A percentile compares a stretch with the other conserved stretches of the same genome.
Conservation (phyloP, 306 rosid genomes). For the Trichosanthes cucumerina region DNA sequence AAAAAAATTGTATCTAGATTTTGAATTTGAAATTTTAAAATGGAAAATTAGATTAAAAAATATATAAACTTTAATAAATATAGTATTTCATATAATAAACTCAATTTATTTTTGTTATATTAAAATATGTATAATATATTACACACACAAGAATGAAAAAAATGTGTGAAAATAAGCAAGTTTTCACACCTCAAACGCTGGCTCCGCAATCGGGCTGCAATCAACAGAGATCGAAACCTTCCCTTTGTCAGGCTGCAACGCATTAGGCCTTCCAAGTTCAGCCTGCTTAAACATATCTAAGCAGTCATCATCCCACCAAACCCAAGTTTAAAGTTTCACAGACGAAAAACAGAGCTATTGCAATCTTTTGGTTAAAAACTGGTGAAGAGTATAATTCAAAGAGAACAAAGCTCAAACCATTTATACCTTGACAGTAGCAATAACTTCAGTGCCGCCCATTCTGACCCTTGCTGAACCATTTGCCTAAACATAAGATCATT, state of each 20-base stretch:
- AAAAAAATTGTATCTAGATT: no score
- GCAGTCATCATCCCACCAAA: conserved; percentile 11
- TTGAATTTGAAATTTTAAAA: no score
- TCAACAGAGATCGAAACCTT: conserved; percentile 57
- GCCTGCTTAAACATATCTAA: conserved; percentile 37
- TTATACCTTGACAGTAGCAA: conserved; percentile 78
- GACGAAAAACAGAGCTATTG: neutral
- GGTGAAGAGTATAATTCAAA: neutral
- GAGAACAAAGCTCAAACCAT: conserved; percentile 4
- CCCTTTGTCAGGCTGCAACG: conserved; percentile 61
- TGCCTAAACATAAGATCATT: conserved; percentile 36
- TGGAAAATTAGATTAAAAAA: no score
- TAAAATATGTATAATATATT: no score
- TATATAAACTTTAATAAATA: no score
- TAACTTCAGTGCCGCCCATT: conserved; percentile 75
- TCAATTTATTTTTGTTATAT: no score
- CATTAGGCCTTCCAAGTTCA: conserved; percentile 80
- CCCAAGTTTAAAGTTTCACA: neutral
- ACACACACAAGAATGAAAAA: neutral
- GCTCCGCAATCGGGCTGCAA: conserved; percentile 72
- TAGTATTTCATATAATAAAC: no score
- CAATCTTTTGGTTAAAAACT: neutral
- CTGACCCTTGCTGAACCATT: conserved; percentile 79
- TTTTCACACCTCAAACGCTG: conserved; percentile 53
- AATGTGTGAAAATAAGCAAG: neutral